Base-by-base conservation (phyloP, 2,329 filamentous ascomycete species). In the Calycina marina region DNA sequence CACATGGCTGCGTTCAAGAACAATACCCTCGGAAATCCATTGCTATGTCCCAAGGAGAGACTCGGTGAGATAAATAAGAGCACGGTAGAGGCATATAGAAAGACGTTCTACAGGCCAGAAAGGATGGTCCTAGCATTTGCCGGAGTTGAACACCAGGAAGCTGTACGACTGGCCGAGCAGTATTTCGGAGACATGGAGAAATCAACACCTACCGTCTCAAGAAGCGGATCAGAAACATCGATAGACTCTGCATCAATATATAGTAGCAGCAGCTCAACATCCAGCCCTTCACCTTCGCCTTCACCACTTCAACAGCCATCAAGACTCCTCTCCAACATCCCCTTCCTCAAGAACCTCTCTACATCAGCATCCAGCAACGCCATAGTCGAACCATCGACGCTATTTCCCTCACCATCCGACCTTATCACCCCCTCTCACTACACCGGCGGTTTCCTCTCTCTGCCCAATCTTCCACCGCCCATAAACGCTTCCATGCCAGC, bases 1-100 rank as follows among this genome's bases (percentile, higher is more conserved):
- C 90, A 98, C 56, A 90, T 86, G 62, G 85, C 90, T 6, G 90
- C 86, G 2, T 98, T 83, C 60, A 90, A 85, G 62, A 81, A 90
- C 53, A 96, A 98, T 59, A 96, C 90, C 0, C 66, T 98, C 9
- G 90, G 90, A 22, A 92, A 96, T 56, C 90, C 90, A 4, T 57
- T 98, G 43, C 60, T 98, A 31, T 98, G 90, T 53, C 90, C 90
- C 0, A 72, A 79, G 50, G 88, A 96, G 48, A 67, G 86, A 31
- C 60, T 98, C 35, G 63, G 60, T 0, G 61, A 69, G 44, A 98
- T 98, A 48, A 67, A 85, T 51, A 71, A 70, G 44, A 59, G 65
- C 16, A 76, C 80, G 5, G 74, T 96, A 32, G 63, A 79, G 48
- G 70, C 75, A 38, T 98, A 98, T 53, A 64, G 88, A 24, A 69